Evolutionary conservation across 129 eudicot genomes (phyloP).

Genomic region (Logfia minima): DNA sequence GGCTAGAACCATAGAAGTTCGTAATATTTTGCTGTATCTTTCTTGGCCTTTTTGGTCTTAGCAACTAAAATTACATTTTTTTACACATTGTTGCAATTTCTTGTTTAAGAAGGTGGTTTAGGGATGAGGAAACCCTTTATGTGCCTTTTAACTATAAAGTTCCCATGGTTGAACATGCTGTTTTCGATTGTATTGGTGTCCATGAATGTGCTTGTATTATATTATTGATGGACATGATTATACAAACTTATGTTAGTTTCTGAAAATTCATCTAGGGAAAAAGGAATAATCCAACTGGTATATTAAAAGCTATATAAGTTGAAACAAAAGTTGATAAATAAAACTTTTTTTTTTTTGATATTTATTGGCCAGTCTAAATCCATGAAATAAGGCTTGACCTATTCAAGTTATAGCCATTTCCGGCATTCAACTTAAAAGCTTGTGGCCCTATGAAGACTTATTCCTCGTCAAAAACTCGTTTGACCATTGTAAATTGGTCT

Average conservation of each 20-base stretch:
- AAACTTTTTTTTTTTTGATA: neutral
- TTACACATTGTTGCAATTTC: neutral
- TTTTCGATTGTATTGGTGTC: slow-evolving; percentile 10
- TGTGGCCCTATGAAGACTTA: neutral
- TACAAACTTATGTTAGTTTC: neutral
- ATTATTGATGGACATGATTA: no score
- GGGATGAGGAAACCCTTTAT: neutral
- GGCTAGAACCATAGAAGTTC: slow-evolving; percentile 56
- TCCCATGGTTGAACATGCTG: slow-evolving; percentile 12
- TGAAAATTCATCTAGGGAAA: neutral
- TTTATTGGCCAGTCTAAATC: neutral
- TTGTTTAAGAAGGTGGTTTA: slow-evolving; percentile 2
- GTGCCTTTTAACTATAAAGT: neutral
- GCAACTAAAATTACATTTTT: neutral
- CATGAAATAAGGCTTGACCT: neutral
- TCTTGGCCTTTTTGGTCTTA: neutral
- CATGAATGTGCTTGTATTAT: no score
- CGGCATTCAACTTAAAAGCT: neutral
- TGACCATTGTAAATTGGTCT: neutral
- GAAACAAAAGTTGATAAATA: neutral
- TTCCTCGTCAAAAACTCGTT: neutral
- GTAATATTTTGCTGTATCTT: neutral
- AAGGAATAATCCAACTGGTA: neutral
- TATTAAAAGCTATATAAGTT: neutral
- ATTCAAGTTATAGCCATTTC: neutral